Conservation (phyloP, 345 rosid species). For the Orychophragmus violaceus region DNA sequence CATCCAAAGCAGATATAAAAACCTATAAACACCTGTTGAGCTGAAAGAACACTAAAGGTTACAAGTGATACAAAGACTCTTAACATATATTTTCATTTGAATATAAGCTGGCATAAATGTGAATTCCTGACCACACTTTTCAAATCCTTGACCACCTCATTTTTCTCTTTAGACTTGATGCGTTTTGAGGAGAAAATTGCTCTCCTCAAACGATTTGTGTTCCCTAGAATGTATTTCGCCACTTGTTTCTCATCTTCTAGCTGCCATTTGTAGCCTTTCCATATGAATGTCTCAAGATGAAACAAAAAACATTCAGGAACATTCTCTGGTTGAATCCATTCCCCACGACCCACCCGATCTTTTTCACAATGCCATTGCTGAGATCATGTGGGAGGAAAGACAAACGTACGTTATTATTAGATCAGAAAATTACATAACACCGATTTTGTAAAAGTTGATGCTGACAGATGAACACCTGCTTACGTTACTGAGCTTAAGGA, state of each 20-base stretch:
- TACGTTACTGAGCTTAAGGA: conserved; percentile 9
- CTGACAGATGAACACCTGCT: background rate
- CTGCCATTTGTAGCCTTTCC: background rate
- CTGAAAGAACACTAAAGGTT: background rate
- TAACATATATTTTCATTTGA: background rate
- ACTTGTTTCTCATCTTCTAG: background rate
- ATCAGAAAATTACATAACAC: background rate
- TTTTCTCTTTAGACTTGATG: background rate
- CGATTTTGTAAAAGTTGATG: background rate
- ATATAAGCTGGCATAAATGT: background rate
- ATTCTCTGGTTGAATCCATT: background rate
- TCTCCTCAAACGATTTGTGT: background rate
- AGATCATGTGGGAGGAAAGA: no score
- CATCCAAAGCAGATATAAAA: no score
- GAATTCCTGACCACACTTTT: background rate
- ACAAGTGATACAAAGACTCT: background rate
- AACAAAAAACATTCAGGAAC: conserved; percentile 1
- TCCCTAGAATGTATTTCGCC: background rate
- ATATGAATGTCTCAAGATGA: background rate
- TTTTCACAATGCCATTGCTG: background rate
- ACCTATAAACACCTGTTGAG: no score
- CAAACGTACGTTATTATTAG: background rate
- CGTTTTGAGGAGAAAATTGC: background rate
- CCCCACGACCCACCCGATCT: background rate
- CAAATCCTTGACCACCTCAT: background rate